A percentile compares a stretch with the other conserved stretches of the same genome.
These are phyloP conservation scores for Coemansia umbellata DNA, from an alignment of 192 early-diverging fungal genomes.

Conservation along the genomic window DNA sequence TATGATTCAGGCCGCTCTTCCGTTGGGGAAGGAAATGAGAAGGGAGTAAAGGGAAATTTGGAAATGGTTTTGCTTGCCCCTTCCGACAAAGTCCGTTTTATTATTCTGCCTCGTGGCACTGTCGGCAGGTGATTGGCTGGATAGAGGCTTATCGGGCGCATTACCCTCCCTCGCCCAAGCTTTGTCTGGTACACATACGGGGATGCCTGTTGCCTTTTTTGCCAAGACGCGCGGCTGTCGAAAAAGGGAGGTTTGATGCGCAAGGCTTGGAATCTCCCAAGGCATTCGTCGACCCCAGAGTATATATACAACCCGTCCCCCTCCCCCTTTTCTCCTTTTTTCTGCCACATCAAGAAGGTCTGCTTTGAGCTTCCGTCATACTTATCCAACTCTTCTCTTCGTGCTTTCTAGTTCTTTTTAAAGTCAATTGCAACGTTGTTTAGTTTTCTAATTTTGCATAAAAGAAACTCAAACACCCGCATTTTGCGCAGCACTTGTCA, in stretches of 20 bases:
- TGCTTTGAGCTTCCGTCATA: too few species aligned
- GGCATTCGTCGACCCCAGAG: not conserved
- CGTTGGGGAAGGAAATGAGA: too few species aligned
- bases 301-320: constrained; percentile 3
- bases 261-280: not conserved
- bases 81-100: too few species aligned
- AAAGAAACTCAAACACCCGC: too few species aligned
- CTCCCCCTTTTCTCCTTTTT: not conserved
- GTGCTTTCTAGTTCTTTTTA: not conserved
- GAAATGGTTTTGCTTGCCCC: too few species aligned
- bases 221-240: not conserved
- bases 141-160: too few species aligned
- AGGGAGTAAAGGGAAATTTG: too few species aligned
- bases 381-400: not conserved
- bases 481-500: too few species aligned
- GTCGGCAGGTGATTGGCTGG: constrained; percentile 3
- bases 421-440: too few species aligned
- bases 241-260: not conserved
- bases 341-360: too few species aligned
- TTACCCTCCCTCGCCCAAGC: not conserved
- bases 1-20: too few species aligned
- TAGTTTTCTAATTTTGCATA: too few species aligned
- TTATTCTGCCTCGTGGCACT: constrained; percentile 12
- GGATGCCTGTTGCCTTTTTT: not conserved
- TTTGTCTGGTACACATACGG: not conserved